Base-by-base conservation (phyloP, 1,139 yeast species). In the Saccharomyces pastorianus region DNA sequence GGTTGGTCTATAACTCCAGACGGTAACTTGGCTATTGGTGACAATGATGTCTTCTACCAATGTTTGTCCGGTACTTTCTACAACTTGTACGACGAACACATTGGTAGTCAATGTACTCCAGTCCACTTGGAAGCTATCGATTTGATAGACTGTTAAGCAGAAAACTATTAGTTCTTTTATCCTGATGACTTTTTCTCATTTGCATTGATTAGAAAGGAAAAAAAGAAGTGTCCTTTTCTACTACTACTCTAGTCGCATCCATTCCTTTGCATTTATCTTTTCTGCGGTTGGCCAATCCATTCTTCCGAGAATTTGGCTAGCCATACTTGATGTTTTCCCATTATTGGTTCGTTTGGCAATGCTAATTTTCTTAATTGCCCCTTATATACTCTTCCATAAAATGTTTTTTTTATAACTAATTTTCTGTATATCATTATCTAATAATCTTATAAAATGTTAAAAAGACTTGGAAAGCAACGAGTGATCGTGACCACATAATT, bases 61-160 rank as follows among this genome's bases (percentile, higher is more conserved):
- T 86, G 95, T 78, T 73, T 79, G 64, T 84, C 90, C 42, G 95
- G 95, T 65, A 76, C 76, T 67, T 86, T 86, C 83, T 85, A 83
- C 85, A 86, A 86, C 82, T 78, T 86, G 73, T 86, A 86, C 74
- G 88, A 85, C 68, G 76, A 83, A 74, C 73, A 78, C 61, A 74
- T 83, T 59, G 90, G 87, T 63, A 73, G 69, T 50, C 89, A 84
- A 71, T 86, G 95, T 78, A 61, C 72, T 53, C 76, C 82, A 51
- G 88, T 86, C 62, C 73, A 83, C 71, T 78, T 86, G 65, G 76
- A 76, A 59, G 74, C 84, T 67, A 82, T 85, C 66, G 85, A 84
- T 69, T 79, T 85, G 64, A 78, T 84, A 60, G 61, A 70, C 50
- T 85, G 91, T 76, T 84, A 78, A 69, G 56, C 28, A 31, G 26